Percentiles rank a stretch among this genome's conserved stretches.
phyloP scores from a whole-genome alignment of 106 monocot genomes.

The Dendrobium huoshanense region DNA sequence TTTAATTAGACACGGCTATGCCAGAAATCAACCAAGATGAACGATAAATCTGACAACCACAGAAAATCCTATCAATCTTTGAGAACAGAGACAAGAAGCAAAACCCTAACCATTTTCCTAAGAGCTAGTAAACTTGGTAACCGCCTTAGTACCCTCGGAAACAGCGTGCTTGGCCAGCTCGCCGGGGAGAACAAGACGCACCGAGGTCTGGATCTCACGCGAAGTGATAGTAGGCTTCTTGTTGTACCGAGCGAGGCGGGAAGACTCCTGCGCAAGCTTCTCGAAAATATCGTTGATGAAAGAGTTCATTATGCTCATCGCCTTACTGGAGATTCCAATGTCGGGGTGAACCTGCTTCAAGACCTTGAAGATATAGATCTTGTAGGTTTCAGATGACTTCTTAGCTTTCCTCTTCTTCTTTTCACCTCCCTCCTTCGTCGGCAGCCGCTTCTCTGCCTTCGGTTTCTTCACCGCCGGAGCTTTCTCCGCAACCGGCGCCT shows the following conservation, averaged over 20 bases:
- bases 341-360: constrained; percentile 92
- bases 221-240: constrained; percentile 80
- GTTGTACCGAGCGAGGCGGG: constrained; percentile 61
- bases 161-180: constrained; percentile 71
- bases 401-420: constrained; percentile 15
- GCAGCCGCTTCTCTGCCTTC: constrained; percentile 11
- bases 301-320: too few species aligned
- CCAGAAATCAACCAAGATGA: too few species aligned
- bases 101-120: not conserved
- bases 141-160: constrained; percentile 19
- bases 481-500: not conserved
- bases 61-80: too few species aligned
- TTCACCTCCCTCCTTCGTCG: constrained; percentile 4
- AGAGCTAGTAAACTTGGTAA: constrained; percentile 21
- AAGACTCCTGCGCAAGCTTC: constrained; percentile 58
- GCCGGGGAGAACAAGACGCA: constrained; percentile 64
- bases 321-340: too few species aligned
- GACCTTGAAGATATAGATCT: constrained; percentile 88
- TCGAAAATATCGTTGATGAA: too few species aligned
- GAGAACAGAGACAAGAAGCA: too few species aligned
- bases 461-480: not conserved
- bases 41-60: too few species aligned
- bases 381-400: constrained; percentile 25
- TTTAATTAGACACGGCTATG: too few species aligned
- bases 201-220: constrained; percentile 79